A percentile compares a stretch with the other conserved stretches of the same genome.
Evolutionary conservation across 2,329 filamentous ascomycete genomes (phyloP).

Genomic region (Trichoderma brevicompactum): DNA sequence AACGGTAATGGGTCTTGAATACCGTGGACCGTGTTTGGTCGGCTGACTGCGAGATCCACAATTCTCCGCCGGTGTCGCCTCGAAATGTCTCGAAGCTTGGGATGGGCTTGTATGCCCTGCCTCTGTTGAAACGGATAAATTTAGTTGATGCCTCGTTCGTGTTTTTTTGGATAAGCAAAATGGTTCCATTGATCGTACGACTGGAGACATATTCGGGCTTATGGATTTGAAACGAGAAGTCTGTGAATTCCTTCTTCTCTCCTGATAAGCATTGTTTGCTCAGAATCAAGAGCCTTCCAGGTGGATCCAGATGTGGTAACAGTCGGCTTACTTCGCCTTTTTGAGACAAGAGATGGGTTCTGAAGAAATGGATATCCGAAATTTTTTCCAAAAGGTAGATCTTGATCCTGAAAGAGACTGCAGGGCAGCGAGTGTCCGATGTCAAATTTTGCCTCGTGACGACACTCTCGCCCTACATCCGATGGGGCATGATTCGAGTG

Average conservation of each 20-base stretch:
- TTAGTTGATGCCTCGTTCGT: too few relatives aligned
- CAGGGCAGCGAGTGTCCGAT: not conserved
- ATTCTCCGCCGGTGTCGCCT: conserved; percentile 23
- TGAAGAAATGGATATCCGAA: not conserved
- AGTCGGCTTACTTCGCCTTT: not conserved
- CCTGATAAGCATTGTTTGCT: not conserved
- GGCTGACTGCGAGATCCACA: conserved; percentile 25
- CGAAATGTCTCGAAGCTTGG: conserved; percentile 13
- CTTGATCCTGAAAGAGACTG: not conserved
- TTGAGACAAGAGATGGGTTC: not conserved
- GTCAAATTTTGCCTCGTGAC: not conserved
- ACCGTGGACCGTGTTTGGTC: conserved; percentile 5
- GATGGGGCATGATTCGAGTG: not conserved
- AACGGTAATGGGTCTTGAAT: not conserved
- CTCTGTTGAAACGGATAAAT: not conserved
- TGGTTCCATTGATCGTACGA: not conserved
- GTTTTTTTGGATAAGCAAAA: not conserved
- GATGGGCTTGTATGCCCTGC: not conserved
- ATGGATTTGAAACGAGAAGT: not conserved
- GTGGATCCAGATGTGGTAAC: not conserved
- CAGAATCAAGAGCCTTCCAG: not conserved
- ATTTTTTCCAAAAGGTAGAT: too few relatives aligned
- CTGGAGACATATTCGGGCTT: not conserved
- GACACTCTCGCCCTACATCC: not conserved
- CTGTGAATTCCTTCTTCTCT: not conserved